Evolutionary conservation across 148 eudicot species (phyloP).

Genomic region (Drosera capensis): DNA sequence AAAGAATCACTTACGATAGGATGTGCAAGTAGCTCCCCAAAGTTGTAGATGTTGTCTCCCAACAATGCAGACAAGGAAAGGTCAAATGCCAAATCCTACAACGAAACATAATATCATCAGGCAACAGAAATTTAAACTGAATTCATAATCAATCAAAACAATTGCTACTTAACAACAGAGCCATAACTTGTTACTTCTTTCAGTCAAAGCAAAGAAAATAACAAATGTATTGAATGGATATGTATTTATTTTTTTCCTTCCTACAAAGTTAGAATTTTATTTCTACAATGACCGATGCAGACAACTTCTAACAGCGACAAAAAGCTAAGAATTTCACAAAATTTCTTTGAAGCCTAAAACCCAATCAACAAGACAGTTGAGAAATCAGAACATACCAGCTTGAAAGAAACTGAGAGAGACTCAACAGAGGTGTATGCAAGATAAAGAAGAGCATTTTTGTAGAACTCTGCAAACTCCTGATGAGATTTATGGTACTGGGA

Average conservation of each 20-base stretch:
- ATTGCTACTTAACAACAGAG: no score
- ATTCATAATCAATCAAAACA: neutral
- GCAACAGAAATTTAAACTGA: neutral
- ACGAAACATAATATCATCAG: conserved; percentile 1
- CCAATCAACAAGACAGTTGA: no score
- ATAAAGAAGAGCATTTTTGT: conserved; percentile 86
- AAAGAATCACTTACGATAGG: conserved; percentile 54
- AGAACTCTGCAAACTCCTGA: conserved; percentile 89
- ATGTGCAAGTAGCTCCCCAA: conserved; percentile 95
- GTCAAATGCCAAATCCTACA: conserved; percentile 88
- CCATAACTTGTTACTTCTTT: no score
- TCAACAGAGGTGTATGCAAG: conserved; percentile 93
- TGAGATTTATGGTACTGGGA: conserved; percentile 73
- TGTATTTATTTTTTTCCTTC: no score
- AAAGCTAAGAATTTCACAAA: no score
- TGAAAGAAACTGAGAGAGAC: conserved; percentile 76
- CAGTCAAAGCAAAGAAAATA: no score
- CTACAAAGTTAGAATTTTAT: no score
- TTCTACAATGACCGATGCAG: no score
- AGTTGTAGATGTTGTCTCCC: conserved; percentile 96
- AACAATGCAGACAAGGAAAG: conserved; percentile 73
- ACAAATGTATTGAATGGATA: no score
- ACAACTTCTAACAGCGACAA: no score
- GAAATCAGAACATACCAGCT: conserved; percentile 38
- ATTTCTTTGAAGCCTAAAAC: no score